phyloP scores from a whole-genome alignment of 2,329 filamentous ascomycete species.

The Aspergillus proliferans region DNA sequence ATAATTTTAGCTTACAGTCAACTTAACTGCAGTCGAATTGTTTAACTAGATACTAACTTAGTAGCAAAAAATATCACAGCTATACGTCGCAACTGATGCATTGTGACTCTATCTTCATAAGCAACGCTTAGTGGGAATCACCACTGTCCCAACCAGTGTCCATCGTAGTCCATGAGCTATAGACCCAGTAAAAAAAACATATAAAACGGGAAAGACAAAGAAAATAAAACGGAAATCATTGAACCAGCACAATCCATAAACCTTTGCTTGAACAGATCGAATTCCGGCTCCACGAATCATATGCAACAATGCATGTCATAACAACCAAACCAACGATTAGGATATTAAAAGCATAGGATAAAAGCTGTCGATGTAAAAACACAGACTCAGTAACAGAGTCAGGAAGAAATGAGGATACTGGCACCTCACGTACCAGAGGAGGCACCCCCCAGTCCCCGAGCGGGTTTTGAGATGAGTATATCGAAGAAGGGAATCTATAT shows the following conservation, averaged over 20 bases:
- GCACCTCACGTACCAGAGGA: conserved; percentile 16
- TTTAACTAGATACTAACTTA: too few relatives aligned
- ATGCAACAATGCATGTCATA: neutral
- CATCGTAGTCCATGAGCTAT: neutral
- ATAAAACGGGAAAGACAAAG: neutral
- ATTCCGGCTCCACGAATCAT: neutral
- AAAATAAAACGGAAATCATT: neutral
- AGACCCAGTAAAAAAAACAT: neutral
- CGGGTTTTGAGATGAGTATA: conserved; percentile 19
- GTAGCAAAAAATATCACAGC: neutral
- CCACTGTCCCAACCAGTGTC: neutral
- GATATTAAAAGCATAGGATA: conserved; percentile 21
- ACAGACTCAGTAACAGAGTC: conserved; percentile 22
- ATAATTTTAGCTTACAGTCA: too few relatives aligned
- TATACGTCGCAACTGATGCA: neutral
- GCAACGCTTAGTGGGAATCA: neutral
- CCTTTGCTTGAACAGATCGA: neutral
- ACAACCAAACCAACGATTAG: conserved; percentile 20
- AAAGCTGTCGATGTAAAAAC: conserved; percentile 30
- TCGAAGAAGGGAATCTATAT: conserved; percentile 26
- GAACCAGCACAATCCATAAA: neutral
- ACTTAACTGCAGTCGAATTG: too few relatives aligned
- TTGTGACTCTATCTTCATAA: neutral
- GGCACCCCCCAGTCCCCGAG: conserved; percentile 6
- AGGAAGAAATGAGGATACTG: conserved; percentile 16